Percentiles rank a stretch among this genome's conserved stretches.
phyloP scores from a whole-genome alignment of 495 filamentous ascomycete species.

The Penicillium simplicissimum region DNA sequence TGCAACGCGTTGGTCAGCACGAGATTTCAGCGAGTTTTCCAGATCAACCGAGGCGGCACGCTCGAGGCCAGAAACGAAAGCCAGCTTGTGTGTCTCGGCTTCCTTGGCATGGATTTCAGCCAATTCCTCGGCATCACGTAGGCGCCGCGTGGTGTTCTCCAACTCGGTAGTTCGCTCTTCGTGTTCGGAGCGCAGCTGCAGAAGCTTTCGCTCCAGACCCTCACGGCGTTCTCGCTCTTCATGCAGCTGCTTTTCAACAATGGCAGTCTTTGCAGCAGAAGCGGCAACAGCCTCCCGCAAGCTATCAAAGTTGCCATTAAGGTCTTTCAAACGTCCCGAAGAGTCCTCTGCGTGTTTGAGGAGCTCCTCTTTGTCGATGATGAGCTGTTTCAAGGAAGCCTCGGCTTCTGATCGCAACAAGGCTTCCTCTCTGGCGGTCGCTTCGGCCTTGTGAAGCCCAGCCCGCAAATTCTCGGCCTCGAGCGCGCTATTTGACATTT shows the following conservation, averaged over 20 bases:
- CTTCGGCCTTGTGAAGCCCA: conserved; percentile 77
- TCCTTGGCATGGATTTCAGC: conserved; percentile 87
- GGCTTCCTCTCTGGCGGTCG: conserved; percentile 74
- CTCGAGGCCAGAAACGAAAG: conserved; percentile 79
- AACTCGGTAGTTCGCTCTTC: conserved; percentile 82
- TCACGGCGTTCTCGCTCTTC: conserved; percentile 80
- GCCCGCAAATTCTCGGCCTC: conserved; percentile 83
- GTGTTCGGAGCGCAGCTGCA: conserved; percentile 78
- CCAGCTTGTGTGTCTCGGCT: conserved; percentile 80
- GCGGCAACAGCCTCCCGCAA: conserved; percentile 78
- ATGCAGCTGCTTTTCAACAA: conserved; percentile 79
- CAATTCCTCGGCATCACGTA: conserved; percentile 86
- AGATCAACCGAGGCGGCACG: conserved; percentile 52
- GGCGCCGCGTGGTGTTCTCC: conserved; percentile 66
- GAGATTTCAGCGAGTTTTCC: conserved; percentile 49
- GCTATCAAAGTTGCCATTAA: conserved; percentile 68
- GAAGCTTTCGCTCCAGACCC: conserved; percentile 73
- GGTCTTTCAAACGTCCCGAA: conserved; percentile 64
- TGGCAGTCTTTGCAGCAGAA: conserved; percentile 68
- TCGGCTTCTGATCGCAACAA: conserved; percentile 73
- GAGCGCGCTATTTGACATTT: conserved; percentile 77
- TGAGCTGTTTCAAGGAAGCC: conserved; percentile 68
- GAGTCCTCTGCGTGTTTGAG: conserved; percentile 68
- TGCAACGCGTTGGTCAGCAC: conserved; percentile 71
- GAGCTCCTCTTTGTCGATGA: conserved; percentile 82